These are phyloP conservation scores for Athelia sp. DNA, from an alignment of 1,284 basidiomycete species.

Conservation along the genomic window DNA sequence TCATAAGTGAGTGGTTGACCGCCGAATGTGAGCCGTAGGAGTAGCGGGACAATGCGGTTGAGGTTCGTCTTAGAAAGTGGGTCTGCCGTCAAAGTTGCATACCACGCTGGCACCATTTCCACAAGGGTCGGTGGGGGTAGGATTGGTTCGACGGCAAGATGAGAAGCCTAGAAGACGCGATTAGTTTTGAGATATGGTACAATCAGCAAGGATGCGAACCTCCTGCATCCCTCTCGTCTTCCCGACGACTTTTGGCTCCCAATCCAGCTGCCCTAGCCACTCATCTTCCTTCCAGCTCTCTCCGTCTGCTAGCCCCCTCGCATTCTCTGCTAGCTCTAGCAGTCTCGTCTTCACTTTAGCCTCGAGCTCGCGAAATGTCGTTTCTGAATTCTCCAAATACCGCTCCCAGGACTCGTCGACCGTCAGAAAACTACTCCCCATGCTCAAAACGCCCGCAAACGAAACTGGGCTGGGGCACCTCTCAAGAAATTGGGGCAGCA, in stretches of 20 bases:
- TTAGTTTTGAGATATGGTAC: too few species aligned
- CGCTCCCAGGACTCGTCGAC: slow-evolving; percentile 87
- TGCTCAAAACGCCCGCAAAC: slow-evolving; percentile 87
- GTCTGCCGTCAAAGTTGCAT: slow-evolving; percentile 51
- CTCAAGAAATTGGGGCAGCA: slow-evolving; percentile 80
- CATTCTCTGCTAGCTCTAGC: slow-evolving; percentile 63
- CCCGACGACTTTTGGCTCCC: slow-evolving; percentile 86
- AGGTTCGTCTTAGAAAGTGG: slow-evolving; percentile 50
- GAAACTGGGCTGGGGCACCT: slow-evolving; percentile 93
- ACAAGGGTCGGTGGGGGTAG: background rate
- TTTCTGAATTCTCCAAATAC: slow-evolving; percentile 79
- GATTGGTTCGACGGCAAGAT: too few species aligned
- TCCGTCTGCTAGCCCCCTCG: slow-evolving; percentile 34
- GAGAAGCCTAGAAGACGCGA: too few species aligned
- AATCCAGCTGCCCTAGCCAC: slow-evolving; percentile 92
- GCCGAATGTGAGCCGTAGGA: slow-evolving; percentile 76
- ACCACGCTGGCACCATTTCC: slow-evolving; percentile 66
- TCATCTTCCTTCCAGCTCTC: slow-evolving; percentile 68
- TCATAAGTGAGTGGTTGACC: slow-evolving; percentile 65
- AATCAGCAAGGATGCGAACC: too few species aligned
- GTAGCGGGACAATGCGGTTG: slow-evolving; percentile 69
- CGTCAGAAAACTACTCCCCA: slow-evolving; percentile 90
- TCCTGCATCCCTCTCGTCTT: slow-evolving; percentile 67
- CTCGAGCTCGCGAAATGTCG: slow-evolving; percentile 74
- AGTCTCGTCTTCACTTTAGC: slow-evolving; percentile 68